phyloP scores from a whole-genome alignment of 2,329 filamentous ascomycete genomes.

The Talaromyces piceae region DNA sequence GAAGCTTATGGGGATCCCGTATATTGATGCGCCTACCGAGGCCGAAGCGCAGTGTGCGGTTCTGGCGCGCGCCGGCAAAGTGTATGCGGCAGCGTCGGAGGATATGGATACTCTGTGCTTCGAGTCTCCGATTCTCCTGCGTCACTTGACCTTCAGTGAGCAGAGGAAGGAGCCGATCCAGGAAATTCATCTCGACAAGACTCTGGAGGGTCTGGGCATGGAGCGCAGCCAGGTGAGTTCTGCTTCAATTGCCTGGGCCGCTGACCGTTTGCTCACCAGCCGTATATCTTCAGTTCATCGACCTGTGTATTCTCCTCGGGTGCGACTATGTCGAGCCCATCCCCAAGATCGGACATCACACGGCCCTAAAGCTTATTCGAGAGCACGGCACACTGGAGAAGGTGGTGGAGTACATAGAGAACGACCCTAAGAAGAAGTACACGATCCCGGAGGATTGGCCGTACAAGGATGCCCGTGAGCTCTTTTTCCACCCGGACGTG shows the following conservation, averaged over 20 bases:
- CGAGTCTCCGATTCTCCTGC: slow-evolving; percentile 78
- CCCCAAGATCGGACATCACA: slow-evolving; percentile 86
- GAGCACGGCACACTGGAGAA: slow-evolving; percentile 84
- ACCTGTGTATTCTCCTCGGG: slow-evolving; percentile 92
- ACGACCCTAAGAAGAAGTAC: slow-evolving; percentile 71
- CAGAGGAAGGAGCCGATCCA: slow-evolving; percentile 96
- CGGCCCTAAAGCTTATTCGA: slow-evolving; percentile 86
- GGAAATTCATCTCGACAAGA: slow-evolving; percentile 82
- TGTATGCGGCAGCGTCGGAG: slow-evolving; percentile 92
- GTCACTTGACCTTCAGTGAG: slow-evolving; percentile 94
- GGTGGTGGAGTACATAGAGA: slow-evolving; percentile 72
- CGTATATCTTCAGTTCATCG: slow-evolving; percentile 64
- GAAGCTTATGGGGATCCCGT: slow-evolving; percentile 93
- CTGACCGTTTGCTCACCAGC: slow-evolving; percentile 3
- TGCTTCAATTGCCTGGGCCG: not conserved
- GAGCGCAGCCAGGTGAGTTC: slow-evolving; percentile 66
- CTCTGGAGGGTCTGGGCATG: slow-evolving; percentile 81
- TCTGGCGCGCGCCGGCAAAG: slow-evolving; percentile 82
- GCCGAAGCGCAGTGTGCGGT: slow-evolving; percentile 95
- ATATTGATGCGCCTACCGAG: slow-evolving; percentile 90
- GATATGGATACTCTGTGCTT: slow-evolving; percentile 99
- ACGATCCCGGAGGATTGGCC: slow-evolving; percentile 94
- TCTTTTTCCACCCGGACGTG: slow-evolving; percentile 90
- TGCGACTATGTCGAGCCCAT: slow-evolving; percentile 97
- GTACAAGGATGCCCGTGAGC: slow-evolving; percentile 78